Evolutionary conservation across 2,329 filamentous ascomycete species (phyloP).

Genomic region (Blastomyces percursus): DNA sequence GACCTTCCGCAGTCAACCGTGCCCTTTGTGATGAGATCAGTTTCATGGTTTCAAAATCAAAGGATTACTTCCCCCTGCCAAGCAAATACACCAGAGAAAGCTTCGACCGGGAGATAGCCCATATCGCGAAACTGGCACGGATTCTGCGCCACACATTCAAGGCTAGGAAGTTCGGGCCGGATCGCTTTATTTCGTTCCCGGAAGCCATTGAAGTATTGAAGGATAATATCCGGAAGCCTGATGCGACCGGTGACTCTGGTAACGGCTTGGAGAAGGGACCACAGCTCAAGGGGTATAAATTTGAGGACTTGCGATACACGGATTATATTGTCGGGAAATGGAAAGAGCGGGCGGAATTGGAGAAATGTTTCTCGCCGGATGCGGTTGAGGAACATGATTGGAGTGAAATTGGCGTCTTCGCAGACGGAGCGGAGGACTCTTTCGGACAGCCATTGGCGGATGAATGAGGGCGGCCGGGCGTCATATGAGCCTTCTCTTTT

Average conservation of each 20-base stretch:
- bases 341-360: slow-evolving; percentile 18
- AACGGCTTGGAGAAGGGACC: neutral
- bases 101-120: neutral
- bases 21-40: slow-evolving; percentile 27
- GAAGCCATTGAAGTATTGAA: neutral
- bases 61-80: neutral
- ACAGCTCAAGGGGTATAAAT: neutral
- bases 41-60: slow-evolving; percentile 18
- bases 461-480: neutral
- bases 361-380: slow-evolving; percentile 9
- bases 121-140: neutral
- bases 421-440: neutral
- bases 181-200: neutral
- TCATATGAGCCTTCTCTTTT: neutral
- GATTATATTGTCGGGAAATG: slow-evolving; percentile 13
- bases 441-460: neutral
- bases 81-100: neutral
- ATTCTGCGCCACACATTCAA: neutral
- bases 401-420: slow-evolving; percentile 8
- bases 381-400: slow-evolving; percentile 9
- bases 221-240: neutral
- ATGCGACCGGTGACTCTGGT: too few species aligned
- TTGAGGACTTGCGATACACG: slow-evolving; percentile 4
- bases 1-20: slow-evolving; percentile 21
- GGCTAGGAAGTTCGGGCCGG: neutral